Evolutionary conservation across 305 asterid species (phyloP), one percentile per base, ranked within the genome.

Genomic region (Fraxinus greggii): DNA sequence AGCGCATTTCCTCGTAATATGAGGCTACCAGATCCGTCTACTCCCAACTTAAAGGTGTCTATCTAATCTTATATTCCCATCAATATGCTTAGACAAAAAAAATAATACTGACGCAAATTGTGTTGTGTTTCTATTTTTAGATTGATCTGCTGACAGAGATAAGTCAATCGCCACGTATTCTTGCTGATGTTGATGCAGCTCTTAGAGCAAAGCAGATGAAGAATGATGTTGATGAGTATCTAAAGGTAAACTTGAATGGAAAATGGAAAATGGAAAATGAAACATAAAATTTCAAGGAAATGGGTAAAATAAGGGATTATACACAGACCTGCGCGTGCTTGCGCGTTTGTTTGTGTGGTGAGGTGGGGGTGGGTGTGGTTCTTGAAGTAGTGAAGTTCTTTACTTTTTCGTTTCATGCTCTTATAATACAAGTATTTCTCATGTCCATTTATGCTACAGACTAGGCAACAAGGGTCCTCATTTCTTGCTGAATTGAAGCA

Each of bases 1-100:
- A 94, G 98, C 84, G 99, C 99, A 54, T 97, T 97, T 89, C 99
- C 99, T 84, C 98, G 98, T 83, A 94, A 97, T 85, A 97, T 97
- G 97, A 91, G 98, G 90, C 92, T 97, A 28, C 98, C 98, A 0
- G 99, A 97, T 86, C 99, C 99, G 38, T 97, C 99, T 65, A 94
- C 98, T 1, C 99, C 99, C 72, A 97, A 94, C 88, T 83, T 97
- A 36, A 97, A 94, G 98, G 98, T 94, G 23, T 51, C 59, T 78
- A 9, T n/a, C 35, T 76, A 28, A 40, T 29, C 54, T 61, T 28
- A 8, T 38, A 59, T 9, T 31, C 8, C 70, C 28, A 17, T 21
- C 23, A 7, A 59, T 59, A 7, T 59, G 1, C 28, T 59, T 59
- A 21, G 69, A 28, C 69, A 19, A 19, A 2, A n/a, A 21, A 21